Conservation (phyloP, 2,329 filamentous ascomycete genomes). For the Fusarium verticillioides region DNA sequence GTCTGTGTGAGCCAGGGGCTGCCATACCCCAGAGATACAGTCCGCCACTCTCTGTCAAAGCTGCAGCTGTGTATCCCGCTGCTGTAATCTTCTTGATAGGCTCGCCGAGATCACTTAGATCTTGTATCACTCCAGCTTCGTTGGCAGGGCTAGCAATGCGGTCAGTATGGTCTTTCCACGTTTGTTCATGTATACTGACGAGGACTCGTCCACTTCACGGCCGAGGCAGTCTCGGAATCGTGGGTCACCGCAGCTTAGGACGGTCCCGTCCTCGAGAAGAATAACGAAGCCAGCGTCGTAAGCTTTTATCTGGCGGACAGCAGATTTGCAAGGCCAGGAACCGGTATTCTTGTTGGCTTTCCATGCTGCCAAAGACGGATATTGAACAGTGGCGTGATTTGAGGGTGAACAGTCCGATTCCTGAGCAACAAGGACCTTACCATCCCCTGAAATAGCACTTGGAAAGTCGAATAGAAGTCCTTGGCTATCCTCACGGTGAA, state of each 20-base stretch:
- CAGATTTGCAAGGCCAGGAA: slow-evolving; percentile 39
- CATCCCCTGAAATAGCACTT: slow-evolving; percentile 33
- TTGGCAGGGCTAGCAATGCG: slow-evolving; percentile 54
- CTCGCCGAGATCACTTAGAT: slow-evolving; percentile 63
- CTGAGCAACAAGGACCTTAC: slow-evolving; percentile 12
- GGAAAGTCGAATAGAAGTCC: slow-evolving; percentile 7
- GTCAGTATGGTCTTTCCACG: slow-evolving; percentile 9
- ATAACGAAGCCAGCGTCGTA: slow-evolving; percentile 63
- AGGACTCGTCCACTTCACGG: slow-evolving; percentile 55
- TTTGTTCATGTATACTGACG: slow-evolving; percentile 41
- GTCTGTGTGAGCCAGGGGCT: slow-evolving; percentile 41
- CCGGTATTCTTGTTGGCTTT: neutral
- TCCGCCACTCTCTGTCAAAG: slow-evolving; percentile 66
- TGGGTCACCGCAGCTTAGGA: slow-evolving; percentile 67
- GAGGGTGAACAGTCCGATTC: neutral
- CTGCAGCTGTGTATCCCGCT: slow-evolving; percentile 67
- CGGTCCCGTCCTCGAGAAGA: slow-evolving; percentile 55
- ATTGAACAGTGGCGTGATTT: slow-evolving; percentile 30
- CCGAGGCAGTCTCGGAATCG: slow-evolving; percentile 68
- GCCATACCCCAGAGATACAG: slow-evolving; percentile 70
- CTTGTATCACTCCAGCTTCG: slow-evolving; percentile 57
- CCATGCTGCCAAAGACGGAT: slow-evolving; percentile 39
- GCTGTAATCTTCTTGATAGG: slow-evolving; percentile 64
- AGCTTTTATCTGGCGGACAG: slow-evolving; percentile 56
- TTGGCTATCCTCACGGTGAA: neutral